Conservation (phyloP, 306 rosid species). For the Bauhinia variegata region DNA sequence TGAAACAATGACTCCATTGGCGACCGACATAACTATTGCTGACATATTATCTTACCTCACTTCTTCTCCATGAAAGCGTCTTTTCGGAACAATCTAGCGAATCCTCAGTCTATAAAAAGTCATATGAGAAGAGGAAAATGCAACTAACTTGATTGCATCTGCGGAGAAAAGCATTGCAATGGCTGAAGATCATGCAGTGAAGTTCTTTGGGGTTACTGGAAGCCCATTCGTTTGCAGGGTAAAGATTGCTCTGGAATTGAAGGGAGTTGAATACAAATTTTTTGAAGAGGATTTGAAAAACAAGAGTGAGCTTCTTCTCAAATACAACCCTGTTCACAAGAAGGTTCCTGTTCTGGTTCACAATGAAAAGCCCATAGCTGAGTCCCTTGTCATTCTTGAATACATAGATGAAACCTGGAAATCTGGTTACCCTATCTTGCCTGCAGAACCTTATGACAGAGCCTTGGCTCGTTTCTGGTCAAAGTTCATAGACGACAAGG, state of each 20-base stretch:
- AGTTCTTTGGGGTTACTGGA: constrained; percentile 37
- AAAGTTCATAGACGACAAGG: constrained; percentile 25
- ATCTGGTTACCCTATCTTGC: constrained; percentile 8
- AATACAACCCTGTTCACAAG: constrained; percentile 63
- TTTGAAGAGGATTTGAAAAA: constrained; percentile 39
- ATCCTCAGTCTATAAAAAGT: no score
- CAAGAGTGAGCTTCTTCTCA: constrained; percentile 54
- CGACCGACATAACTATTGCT: no score
- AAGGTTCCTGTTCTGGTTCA: constrained; percentile 58
- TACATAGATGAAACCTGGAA: constrained; percentile 59
- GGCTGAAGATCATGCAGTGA: constrained; percentile 41
- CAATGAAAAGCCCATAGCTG: constrained; percentile 46
- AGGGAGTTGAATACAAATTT: constrained; percentile 54
- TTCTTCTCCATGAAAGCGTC: no score
- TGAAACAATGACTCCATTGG: no score
- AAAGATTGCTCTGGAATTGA: constrained; percentile 54
- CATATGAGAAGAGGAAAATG: no score
- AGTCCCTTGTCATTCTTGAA: constrained; percentile 57
- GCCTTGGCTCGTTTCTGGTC: constrained; percentile 36
- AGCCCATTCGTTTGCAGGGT: constrained; percentile 63
- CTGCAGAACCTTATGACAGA: constrained; percentile 16
- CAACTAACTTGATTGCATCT: no score
- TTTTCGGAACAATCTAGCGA: no score
- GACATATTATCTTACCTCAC: no score
- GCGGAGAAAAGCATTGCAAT: no score